Evolutionary conservation across 1,284 basidiomycete species (phyloP).

Genomic region (Cutaneotrichosporon mucoides): DNA sequence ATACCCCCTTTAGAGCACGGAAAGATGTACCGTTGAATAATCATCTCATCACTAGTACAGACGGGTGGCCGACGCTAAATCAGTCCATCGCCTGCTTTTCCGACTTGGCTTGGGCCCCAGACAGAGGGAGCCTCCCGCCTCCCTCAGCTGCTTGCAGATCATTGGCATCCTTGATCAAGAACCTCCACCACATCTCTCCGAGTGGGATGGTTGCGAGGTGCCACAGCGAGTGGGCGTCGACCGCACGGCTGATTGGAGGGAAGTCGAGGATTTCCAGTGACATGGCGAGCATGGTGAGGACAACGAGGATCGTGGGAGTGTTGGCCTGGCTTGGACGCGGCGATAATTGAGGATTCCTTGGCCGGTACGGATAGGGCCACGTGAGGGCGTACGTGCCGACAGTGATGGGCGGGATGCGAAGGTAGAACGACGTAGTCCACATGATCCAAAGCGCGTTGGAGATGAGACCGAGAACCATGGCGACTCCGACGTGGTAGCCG

Average conservation of each 20-base stretch:
- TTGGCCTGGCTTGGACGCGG: conserved; percentile 49
- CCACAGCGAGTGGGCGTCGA: conserved; percentile 97
- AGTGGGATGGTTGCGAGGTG: conserved; percentile 83
- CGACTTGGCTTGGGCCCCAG: background rate
- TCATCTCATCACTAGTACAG: background rate
- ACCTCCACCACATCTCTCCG: conserved; percentile 75
- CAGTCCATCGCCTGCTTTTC: background rate
- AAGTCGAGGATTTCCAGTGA: conserved; percentile 90
- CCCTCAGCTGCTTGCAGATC: conserved; percentile 26
- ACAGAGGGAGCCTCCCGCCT: background rate
- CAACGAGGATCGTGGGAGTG: conserved; percentile 57
- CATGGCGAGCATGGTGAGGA: conserved; percentile 70
- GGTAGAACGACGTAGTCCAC: conserved; percentile 60
- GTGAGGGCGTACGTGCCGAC: background rate
- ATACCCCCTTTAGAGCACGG: conserved; percentile 4
- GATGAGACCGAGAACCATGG: conserved; percentile 65
- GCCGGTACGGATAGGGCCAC: conserved; percentile 32
- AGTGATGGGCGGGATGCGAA: conserved; percentile 34
- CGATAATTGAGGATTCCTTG: conserved; percentile 26
- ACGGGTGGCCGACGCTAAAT: no score
- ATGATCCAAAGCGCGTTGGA: conserved; percentile 76
- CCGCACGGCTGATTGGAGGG: conserved; percentile 64
- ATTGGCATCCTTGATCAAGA: conserved; percentile 48
- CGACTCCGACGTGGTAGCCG: conserved; percentile 88
- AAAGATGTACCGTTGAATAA: conserved; percentile 6